Base-by-base conservation (phyloP, 495 filamentous ascomycete genomes). In the Thermochaetoides thermophila region DNA sequence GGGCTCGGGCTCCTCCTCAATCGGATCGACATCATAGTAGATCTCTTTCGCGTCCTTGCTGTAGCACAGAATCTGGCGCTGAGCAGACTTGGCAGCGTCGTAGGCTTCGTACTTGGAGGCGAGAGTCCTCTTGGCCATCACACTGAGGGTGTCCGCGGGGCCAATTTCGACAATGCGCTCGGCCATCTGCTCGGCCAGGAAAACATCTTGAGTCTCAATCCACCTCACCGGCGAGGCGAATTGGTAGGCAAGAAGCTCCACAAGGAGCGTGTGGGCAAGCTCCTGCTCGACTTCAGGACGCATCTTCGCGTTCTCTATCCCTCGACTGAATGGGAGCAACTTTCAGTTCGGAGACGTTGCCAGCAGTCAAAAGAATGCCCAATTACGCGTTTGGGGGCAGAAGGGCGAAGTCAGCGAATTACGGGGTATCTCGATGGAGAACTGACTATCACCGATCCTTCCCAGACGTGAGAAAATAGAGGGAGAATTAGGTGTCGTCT, bases 131-230 rank as follows among this genome's bases (percentile, higher is more conserved):
- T 86, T 89, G 29, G 89, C 89, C 89, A 99, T 99, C 29, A 80
- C 86, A 49, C 89, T 87, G 17, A 99, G 69, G n/a, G 89, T 99
- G 57, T 99, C 89, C 41, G 87, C 85, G 7, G 89, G 89, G 46
- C 89, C 89, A 50, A 99, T 78, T 57, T 99, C 89, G 42, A 99
- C 89, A 43, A 99, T 86, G 42, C 91, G 76, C 68, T 99, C 89
- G 12, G 89, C 92, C 27, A 75, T 76, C 60, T 93, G 87, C 55
- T 96, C 86, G 27, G 76, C 85, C 26, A 99, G 81, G 46, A 99
- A 83, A 34, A 99, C 91, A 84, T 99, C 89, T 62, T 99, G 89
- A 6, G 89, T 96, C 61, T 96, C 89, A 57, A 99, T 99, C 79
- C 89, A 99, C 74, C 89, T 76, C 38, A 99, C 89, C 18, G 89